Evolutionary conservation across 768 basidiomycete species (phyloP).

Genomic region (Hortiboletus campestris): DNA sequence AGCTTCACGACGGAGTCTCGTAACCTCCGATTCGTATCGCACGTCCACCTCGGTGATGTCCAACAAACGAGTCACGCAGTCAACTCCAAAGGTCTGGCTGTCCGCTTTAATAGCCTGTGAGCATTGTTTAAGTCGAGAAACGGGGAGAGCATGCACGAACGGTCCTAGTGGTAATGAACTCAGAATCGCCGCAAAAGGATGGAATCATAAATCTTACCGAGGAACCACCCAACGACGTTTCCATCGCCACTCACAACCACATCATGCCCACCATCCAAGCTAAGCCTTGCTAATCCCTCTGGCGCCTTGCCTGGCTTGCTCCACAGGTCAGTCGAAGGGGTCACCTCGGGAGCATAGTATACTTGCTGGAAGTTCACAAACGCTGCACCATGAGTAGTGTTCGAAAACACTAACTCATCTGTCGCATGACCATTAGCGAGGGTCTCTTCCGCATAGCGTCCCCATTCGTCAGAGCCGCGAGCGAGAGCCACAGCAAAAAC

Average conservation of each 20-base stretch:
- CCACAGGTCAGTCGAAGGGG: conserved; percentile 52
- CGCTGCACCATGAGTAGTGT: conserved; percentile 44
- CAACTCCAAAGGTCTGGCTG: conserved; percentile 54
- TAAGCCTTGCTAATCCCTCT: conserved; percentile 56
- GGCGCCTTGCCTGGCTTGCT: conserved; percentile 70
- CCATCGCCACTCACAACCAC: conserved; percentile 64
- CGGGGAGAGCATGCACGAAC: conserved; percentile 51
- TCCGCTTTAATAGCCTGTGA: conserved; percentile 48
- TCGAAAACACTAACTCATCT: conserved; percentile 50
- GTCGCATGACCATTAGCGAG: conserved; percentile 59
- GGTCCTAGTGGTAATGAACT: conserved; percentile 14
- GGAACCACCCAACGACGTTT: conserved; percentile 67
- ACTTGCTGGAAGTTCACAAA: conserved; percentile 73
- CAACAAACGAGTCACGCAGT: conserved; percentile 56
- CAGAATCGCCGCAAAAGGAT: background rate
- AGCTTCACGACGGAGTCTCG: conserved; percentile 56
- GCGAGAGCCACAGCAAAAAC: conserved; percentile 53
- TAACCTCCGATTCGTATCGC: conserved; percentile 59
- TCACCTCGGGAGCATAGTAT: conserved; percentile 50
- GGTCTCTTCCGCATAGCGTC: conserved; percentile 46
- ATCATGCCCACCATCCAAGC: conserved; percentile 74
- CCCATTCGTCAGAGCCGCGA: conserved; percentile 43
- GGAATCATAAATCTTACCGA: conserved; percentile 45
- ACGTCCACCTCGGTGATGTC: conserved; percentile 57
- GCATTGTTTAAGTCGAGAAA: conserved; percentile 52